These are phyloP conservation scores for Eimeria praecox DNA, from an alignment of 169 alveolate genomes.

Conservation along the genomic window DNA sequence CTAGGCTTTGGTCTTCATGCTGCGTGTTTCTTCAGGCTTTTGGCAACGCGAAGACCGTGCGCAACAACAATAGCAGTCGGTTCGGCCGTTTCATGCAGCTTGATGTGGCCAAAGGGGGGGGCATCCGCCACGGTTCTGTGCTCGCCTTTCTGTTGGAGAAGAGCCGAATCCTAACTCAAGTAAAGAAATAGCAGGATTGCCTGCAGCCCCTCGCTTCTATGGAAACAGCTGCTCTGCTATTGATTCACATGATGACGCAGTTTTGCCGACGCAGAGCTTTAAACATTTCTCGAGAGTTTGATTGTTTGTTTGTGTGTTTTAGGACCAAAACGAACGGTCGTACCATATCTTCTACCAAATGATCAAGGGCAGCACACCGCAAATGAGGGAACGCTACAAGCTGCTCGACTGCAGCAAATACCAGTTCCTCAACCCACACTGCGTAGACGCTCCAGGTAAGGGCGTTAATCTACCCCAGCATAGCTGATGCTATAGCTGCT, in stretches of 20 bases:
- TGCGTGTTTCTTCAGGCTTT: slow-evolving; percentile 98
- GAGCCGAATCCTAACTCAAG: slow-evolving; percentile 96
- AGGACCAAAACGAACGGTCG: slow-evolving; percentile 93
- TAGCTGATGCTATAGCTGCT: no score
- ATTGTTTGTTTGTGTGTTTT: not conserved
- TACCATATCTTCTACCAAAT: slow-evolving; percentile 98
- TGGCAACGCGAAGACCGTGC: slow-evolving; percentile 99
- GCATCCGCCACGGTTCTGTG: slow-evolving; percentile 95
- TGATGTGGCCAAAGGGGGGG: slow-evolving; percentile 92
- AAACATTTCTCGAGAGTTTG: not conserved
- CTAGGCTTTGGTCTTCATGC: slow-evolving; percentile 95
- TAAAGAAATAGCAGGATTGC: not conserved
- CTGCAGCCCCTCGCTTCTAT: slow-evolving; percentile 82
- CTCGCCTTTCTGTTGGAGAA: slow-evolving; percentile 97
- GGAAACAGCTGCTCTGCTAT: not conserved
- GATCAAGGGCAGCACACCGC: slow-evolving; percentile 93
- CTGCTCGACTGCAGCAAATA: slow-evolving; percentile 88
- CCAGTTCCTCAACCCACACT: slow-evolving; percentile 91
- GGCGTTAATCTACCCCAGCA: not conserved
- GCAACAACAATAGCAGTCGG: slow-evolving; percentile 98
- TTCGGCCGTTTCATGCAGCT: slow-evolving; percentile 98
- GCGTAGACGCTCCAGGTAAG: slow-evolving; percentile 91
- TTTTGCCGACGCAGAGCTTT: not conserved
- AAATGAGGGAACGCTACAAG: slow-evolving; percentile 88
- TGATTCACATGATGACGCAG: not conserved